Percentiles rank a stretch among this genome's conserved stretches.
Evolutionary conservation across 495 filamentous ascomycete species (phyloP).

Genomic region (Geopyxis carbonaria): DNA sequence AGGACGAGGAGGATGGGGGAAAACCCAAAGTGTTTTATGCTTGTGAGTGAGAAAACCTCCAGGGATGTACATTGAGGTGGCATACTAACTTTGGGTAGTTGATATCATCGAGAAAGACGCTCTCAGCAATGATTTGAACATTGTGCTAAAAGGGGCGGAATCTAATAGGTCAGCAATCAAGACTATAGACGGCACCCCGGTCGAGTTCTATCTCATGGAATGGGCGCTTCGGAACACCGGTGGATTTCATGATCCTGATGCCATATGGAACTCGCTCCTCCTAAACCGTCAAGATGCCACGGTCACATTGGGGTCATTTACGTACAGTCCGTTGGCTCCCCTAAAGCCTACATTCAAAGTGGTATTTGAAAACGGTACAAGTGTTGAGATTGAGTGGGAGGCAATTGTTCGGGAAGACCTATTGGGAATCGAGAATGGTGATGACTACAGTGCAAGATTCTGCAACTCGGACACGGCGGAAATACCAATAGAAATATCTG

Average conservation of each 20-base stretch:
- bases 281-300: not conserved
- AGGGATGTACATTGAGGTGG: not conserved
- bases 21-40: slow-evolving; percentile 11
- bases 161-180: slow-evolving; percentile 6
- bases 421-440: not conserved
- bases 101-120: not conserved
- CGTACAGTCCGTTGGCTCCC: not conserved
- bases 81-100: not conserved
- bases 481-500: not conserved
- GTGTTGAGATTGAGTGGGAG: slow-evolving; percentile 2
- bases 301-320: not conserved
- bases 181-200: slow-evolving; percentile 5
- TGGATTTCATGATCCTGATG: slow-evolving; percentile 5
- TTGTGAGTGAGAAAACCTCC: not conserved
- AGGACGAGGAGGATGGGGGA: slow-evolving; percentile 5
- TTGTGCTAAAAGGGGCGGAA: not conserved
- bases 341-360: slow-evolving; percentile 3
- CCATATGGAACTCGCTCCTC: slow-evolving; percentile 10
- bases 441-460: not conserved
- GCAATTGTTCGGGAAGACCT: slow-evolving; percentile 1
- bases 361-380: slow-evolving; percentile 6
- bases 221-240: not conserved
- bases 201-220: slow-evolving; percentile 5
- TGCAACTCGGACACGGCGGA: not conserved
- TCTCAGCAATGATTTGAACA: not conserved